A percentile compares a stretch with the other conserved stretches of the same genome.
Conservation (phyloP, 495 filamentous ascomycete genomes). For the Penicillium mononematosum region DNA sequence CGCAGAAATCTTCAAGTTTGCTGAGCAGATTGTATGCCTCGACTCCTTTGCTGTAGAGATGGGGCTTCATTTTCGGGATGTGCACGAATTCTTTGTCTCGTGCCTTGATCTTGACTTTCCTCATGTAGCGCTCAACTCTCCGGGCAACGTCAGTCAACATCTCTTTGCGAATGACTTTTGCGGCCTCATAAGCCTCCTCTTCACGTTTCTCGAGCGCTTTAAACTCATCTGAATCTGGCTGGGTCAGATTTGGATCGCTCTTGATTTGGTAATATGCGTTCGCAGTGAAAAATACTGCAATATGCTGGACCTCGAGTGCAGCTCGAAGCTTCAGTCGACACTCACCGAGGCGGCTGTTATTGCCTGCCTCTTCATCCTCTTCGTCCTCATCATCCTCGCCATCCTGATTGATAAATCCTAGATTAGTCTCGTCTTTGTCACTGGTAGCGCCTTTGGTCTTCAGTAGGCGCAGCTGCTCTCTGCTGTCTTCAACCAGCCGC, state of each 20-base stretch:
- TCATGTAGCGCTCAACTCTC: constrained; percentile 47
- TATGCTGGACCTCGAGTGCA: constrained; percentile 78
- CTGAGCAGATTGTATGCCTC: constrained; percentile 58
- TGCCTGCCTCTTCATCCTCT: constrained; percentile 47
- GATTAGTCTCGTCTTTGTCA: constrained; percentile 13
- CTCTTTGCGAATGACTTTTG: constrained; percentile 74
- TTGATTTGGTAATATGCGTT: constrained; percentile 85
- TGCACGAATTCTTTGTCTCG: constrained; percentile 55
- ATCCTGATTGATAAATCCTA: constrained; percentile 25
- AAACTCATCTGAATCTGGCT: constrained; percentile 65
- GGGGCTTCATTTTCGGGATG: constrained; percentile 59
- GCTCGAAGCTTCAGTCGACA: constrained; percentile 64
- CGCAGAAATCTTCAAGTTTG: constrained; percentile 53
- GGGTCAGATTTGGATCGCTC: constrained; percentile 56
- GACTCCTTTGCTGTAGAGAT: constrained; percentile 56
- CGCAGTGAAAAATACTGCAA: constrained; percentile 77
- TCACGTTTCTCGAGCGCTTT: constrained; percentile 65
- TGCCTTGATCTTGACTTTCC: constrained; percentile 42
- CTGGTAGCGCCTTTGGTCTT: constrained; percentile 19
- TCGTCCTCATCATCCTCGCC: constrained; percentile 41
- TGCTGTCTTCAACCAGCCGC: constrained; percentile 60
- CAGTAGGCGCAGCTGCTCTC: constrained; percentile 53
- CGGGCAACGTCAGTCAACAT: constrained; percentile 58
- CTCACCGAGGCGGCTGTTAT: constrained; percentile 52
- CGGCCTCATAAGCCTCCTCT: constrained; percentile 67